A percentile compares a stretch with the other conserved stretches of the same genome.
Conservation (phyloP, 495 filamentous ascomycete genomes). For the Usnea hakonensis region DNA sequence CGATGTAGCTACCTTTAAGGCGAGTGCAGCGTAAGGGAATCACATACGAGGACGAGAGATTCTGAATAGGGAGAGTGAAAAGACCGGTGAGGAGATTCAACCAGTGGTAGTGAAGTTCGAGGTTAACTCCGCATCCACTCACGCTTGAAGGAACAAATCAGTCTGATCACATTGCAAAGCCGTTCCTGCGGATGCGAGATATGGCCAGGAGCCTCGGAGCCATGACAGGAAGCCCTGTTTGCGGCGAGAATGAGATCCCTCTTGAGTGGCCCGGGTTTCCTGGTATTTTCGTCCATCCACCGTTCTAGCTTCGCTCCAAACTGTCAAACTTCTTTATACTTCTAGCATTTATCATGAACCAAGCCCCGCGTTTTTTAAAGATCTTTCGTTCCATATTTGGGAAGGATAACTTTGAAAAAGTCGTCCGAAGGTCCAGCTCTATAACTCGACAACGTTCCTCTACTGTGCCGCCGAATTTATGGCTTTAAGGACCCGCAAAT, state of each 20-base stretch:
- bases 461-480: not conserved
- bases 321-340: not conserved
- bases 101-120: not conserved
- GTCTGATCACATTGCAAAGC: not conserved
- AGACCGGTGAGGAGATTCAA: not conserved
- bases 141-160: not conserved
- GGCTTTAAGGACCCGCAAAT: not conserved
- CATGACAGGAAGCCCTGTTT: not conserved
- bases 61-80: not conserved
- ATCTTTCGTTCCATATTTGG: not conserved
- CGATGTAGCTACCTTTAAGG: not conserved
- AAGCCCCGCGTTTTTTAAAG: not conserved
- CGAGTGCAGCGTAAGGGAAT: not conserved
- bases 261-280: not conserved
- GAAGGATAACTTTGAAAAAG: not conserved
- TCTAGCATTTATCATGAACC: not conserved
- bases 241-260: not conserved
- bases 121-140: not conserved
- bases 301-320: not conserved
- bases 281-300: not conserved
- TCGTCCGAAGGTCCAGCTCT: not conserved
- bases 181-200: not conserved
- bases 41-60: not conserved
- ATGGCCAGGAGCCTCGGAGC: not conserved
- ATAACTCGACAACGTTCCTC: not conserved